Percentiles rank a stretch among this genome's conserved stretches.
phyloP scores from a whole-genome alignment of 2,329 filamentous ascomycete genomes.

The Sclerotinia nivalis region DNA sequence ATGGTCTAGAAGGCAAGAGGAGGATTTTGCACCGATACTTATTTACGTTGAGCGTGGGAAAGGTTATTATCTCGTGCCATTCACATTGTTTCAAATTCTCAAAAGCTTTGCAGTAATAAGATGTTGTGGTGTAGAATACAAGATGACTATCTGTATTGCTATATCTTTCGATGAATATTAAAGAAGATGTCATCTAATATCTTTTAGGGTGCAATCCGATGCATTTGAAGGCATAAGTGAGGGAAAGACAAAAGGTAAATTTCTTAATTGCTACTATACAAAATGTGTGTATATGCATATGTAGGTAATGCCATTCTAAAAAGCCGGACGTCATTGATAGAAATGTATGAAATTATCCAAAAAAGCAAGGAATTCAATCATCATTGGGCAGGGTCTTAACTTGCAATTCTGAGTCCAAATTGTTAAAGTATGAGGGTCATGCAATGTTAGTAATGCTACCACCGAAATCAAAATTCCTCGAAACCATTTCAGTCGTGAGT shows the following conservation, averaged over 20 bases:
- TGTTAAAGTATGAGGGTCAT: not conserved
- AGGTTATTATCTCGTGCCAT: too few species aligned
- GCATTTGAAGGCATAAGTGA: not conserved
- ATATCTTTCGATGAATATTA: too few species aligned
- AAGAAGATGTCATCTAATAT: too few species aligned
- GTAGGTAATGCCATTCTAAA: not conserved
- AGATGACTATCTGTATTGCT: too few species aligned
- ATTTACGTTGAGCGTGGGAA: too few species aligned
- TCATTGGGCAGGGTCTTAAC: too few species aligned
- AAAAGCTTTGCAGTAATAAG: too few species aligned
- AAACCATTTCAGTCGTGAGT: not conserved
- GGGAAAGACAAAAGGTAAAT: not conserved
- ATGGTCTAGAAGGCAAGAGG: too few species aligned
- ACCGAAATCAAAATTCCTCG: not conserved
- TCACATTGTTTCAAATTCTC: too few species aligned
- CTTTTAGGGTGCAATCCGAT: not conserved
- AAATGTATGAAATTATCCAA: not conserved
- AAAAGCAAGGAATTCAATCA: not conserved
- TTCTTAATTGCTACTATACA: not conserved
- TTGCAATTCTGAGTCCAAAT: not conserved
- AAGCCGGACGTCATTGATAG: not conserved
- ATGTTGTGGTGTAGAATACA: too few species aligned
- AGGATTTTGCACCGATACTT: too few species aligned
- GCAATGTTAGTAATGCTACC: not conserved
- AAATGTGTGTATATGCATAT: not conserved